A percentile compares a stretch with the other conserved stretches of the same genome.
These are phyloP conservation scores for Coniochaeta prunicola DNA, from an alignment of 2,329 filamentous ascomycete genomes.

Conservation along the genomic window DNA sequence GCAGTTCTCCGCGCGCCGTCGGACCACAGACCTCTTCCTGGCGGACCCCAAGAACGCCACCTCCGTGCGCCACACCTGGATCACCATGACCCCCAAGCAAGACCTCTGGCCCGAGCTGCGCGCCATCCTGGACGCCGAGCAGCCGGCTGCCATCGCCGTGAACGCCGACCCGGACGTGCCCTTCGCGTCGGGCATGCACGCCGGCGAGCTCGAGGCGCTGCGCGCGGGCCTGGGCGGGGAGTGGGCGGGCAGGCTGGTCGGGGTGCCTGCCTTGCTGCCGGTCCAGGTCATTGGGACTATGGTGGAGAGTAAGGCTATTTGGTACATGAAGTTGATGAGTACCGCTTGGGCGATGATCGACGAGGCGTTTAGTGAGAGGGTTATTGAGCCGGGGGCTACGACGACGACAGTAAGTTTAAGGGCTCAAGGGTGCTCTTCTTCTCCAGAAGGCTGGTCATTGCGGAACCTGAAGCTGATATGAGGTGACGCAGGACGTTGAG, in stretches of 20 bases:
- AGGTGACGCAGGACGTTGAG: conserved; percentile 30
- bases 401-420: conserved; percentile 20
- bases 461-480: not conserved
- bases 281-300: conserved; percentile 39
- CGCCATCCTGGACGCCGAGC: conserved; percentile 25
- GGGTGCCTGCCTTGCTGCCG: conserved; percentile 32
- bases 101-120: conserved; percentile 31
- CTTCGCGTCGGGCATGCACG: conserved; percentile 39
- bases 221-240: conserved; percentile 24
- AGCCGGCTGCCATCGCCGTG: conserved; percentile 31
- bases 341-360: conserved; percentile 43
- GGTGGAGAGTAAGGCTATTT: conserved; percentile 28
- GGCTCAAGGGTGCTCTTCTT: too few relatives aligned
- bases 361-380: conserved; percentile 34
- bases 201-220: conserved; percentile 34
- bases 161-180: conserved; percentile 37
- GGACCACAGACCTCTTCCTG: conserved; percentile 42
- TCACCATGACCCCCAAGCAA: conserved; percentile 35
- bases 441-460: not conserved
- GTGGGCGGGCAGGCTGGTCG: conserved; percentile 32
- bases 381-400: conserved; percentile 33
- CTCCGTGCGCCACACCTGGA: conserved; percentile 29
- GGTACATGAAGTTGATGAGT: conserved; percentile 38
- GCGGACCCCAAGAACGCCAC: conserved; percentile 21
- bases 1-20: conserved; percentile 40